These are phyloP conservation scores for Parietaria judaica DNA, from an alignment of 306 rosid species.

Conservation along the genomic window DNA sequence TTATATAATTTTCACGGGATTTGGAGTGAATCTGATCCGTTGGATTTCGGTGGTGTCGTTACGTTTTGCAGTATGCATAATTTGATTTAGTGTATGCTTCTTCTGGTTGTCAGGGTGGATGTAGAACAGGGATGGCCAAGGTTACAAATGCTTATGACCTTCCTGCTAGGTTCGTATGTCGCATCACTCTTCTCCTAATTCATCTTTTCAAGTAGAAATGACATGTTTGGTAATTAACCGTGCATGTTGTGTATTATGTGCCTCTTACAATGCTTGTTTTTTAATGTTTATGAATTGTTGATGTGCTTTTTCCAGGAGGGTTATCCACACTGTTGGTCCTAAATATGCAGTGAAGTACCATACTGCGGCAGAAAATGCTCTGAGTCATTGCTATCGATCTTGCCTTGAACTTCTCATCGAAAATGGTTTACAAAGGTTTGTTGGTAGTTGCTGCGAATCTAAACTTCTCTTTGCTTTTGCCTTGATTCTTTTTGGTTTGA, in stretches of 20 bases:
- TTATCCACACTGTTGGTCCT: conserved; percentile 97
- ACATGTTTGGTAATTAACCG: conserved; percentile 10
- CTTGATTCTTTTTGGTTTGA: not conserved
- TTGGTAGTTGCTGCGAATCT: conserved; percentile 17
- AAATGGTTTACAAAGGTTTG: conserved; percentile 71
- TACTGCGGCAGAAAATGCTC: conserved; percentile 97
- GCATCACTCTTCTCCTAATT: conserved; percentile 1
- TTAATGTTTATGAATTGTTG: not conserved
- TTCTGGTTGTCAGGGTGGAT: conserved; percentile 72
- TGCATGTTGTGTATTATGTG: not conserved
- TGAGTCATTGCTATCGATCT: conserved; percentile 97
- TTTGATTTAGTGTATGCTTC: conserved; percentile 28
- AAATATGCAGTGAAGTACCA: conserved; percentile 95
- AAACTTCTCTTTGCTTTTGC: conserved; percentile 14
- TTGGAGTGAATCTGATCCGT: conserved; percentile 9
- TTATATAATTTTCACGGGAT: conserved; percentile 3
- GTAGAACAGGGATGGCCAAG: conserved; percentile 99
- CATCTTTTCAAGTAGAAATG: not conserved
- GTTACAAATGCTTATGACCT: conserved; percentile 84
- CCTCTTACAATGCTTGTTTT: not conserved
- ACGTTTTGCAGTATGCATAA: not conserved
- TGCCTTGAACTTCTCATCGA: conserved; percentile 94
- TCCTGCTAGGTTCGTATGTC: conserved; percentile 77
- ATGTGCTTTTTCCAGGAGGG: conserved; percentile 47
- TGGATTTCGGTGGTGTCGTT: not conserved